Evolutionary conservation across 441 rosid genomes (phyloP).

Genomic region (Syzygium malaccense): DNA sequence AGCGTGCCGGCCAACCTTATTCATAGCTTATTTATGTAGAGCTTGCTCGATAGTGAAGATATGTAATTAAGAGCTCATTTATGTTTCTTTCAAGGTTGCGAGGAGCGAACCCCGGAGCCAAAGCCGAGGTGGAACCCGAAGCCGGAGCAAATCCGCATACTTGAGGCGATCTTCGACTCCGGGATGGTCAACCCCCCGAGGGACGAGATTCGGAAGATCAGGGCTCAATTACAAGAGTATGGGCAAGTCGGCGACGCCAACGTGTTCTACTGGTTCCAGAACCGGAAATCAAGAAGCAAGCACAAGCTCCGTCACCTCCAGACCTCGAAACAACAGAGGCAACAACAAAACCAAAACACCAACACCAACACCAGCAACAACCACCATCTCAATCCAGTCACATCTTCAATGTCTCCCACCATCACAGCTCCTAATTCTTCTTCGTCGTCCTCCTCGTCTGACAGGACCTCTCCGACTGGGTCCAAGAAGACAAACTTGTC

Average conservation of each 20-base stretch:
- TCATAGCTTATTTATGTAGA: neutral
- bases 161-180: constrained; percentile 96
- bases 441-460: constrained; percentile 48
- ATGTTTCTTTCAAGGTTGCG: constrained; percentile 36
- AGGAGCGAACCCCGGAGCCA: constrained; percentile 96
- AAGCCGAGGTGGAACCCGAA: constrained; percentile 99
- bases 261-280: constrained; percentile 99
- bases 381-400: constrained; percentile 4
- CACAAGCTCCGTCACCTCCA: constrained; percentile 80
- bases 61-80: neutral
- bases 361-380: neutral
- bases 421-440: constrained; percentile 32
- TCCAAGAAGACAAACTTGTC: constrained; percentile 22
- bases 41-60: neutral
- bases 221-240: constrained; percentile 84
- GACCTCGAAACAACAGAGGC: constrained; percentile 32
- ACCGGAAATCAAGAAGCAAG: constrained; percentile 94
- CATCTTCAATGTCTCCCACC: constrained; percentile 11
- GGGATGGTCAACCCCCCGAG: constrained; percentile 99
- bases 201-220: constrained; percentile 88
- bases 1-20: neutral
- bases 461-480: constrained; percentile 49
- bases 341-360: neutral
- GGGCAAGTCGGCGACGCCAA: constrained; percentile 99
- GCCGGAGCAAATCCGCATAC: constrained; percentile 93